Percentiles rank a stretch among this genome's conserved stretches.
These are phyloP conservation scores for Lodderomyces beijingensis DNA, from an alignment of 1,139 yeast genomes.

Conservation along the genomic window DNA sequence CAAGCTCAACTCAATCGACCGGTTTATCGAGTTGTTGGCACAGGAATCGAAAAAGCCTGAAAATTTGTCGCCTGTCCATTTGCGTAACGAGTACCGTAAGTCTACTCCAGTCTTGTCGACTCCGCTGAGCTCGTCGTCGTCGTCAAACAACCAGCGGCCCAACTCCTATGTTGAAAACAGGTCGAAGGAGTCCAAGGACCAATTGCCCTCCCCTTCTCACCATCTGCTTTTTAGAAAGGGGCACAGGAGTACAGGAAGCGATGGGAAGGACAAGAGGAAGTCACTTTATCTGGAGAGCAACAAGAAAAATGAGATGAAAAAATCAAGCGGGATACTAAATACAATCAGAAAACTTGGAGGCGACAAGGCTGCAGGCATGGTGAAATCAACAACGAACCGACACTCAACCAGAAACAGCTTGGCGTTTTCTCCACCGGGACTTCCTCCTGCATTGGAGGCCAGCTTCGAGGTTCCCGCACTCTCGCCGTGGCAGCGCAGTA, in stretches of 20 bases:
- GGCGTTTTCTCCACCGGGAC: neutral
- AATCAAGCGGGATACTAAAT: conserved; percentile 34
- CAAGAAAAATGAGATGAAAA: conserved; percentile 17
- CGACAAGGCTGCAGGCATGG: conserved; percentile 37
- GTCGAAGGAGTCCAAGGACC: conserved; percentile 17
- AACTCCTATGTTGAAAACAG: conserved; percentile 49
- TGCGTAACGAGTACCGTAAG: conserved; percentile 28
- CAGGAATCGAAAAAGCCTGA: conserved; percentile 18
- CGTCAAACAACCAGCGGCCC: conserved; percentile 38
- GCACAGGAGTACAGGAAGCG: conserved; percentile 43
- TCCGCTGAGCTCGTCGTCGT: conserved; percentile 19
- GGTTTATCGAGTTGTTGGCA: conserved; percentile 44
- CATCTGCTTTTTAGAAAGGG: conserved; percentile 57
- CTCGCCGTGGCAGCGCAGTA: no score
- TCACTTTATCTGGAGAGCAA: conserved; percentile 5
- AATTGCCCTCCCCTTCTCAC: conserved; percentile 23
- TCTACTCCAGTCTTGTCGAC: conserved; percentile 28
- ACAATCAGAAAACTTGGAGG: conserved; percentile 42
- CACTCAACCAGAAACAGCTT: conserved; percentile 5
- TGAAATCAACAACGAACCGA: no score
- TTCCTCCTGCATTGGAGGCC: neutral
- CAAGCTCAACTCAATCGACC: conserved; percentile 46
- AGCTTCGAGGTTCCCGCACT: no score
- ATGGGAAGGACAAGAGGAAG: conserved; percentile 17
- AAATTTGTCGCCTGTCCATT: conserved; percentile 4